phyloP scores from a whole-genome alignment of 2,329 filamentous ascomycete species.

The Apiospora sp. region DNA sequence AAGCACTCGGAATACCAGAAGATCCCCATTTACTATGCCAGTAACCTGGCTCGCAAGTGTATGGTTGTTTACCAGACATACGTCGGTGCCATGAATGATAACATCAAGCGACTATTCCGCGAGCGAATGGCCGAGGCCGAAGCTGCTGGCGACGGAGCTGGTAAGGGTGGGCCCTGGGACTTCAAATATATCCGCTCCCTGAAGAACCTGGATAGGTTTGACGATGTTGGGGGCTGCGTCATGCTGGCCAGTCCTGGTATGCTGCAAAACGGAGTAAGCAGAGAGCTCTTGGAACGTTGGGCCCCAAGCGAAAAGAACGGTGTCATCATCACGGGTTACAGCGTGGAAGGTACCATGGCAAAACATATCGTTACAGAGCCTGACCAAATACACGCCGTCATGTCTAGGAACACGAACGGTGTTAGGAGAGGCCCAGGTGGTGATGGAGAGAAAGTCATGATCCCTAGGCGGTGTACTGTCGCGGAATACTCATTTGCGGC shows the following conservation, averaged over 20 bases:
- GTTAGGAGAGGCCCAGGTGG: conserved; percentile 69
- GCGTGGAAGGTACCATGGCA: conserved; percentile 97
- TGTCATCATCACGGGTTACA: conserved; percentile 98
- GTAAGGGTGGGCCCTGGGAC: conserved; percentile 91
- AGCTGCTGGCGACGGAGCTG: conserved; percentile 75
- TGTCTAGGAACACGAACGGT: conserved; percentile 75
- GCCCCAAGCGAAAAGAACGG: conserved; percentile 96
- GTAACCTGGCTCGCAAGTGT: conserved; percentile 92
- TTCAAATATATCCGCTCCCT: conserved; percentile 93
- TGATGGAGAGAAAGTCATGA: conserved; percentile 88
- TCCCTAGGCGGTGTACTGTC: conserved; percentile 90
- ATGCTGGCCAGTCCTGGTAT: conserved; percentile 99
- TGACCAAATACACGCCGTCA: conserved; percentile 92
- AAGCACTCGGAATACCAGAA: conserved; percentile 89
- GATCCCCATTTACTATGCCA: conserved; percentile 96
- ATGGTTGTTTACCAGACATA: conserved; percentile 99
- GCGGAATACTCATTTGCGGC: conserved; percentile 96
- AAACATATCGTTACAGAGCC: conserved; percentile 95
- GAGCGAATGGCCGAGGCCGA: conserved; percentile 93
- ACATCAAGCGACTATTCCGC: conserved; percentile 94
- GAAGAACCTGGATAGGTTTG: conserved; percentile 93
- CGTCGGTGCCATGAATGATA: conserved; percentile 98
- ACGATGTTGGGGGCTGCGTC: conserved; percentile 93
- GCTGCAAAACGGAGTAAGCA: conserved; percentile 94
- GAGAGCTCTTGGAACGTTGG: conserved; percentile 93